Percentiles rank a stretch among this genome's conserved stretches.
Conservation (phyloP, 768 basidiomycete species). For the Dioszegia crocea region DNA sequence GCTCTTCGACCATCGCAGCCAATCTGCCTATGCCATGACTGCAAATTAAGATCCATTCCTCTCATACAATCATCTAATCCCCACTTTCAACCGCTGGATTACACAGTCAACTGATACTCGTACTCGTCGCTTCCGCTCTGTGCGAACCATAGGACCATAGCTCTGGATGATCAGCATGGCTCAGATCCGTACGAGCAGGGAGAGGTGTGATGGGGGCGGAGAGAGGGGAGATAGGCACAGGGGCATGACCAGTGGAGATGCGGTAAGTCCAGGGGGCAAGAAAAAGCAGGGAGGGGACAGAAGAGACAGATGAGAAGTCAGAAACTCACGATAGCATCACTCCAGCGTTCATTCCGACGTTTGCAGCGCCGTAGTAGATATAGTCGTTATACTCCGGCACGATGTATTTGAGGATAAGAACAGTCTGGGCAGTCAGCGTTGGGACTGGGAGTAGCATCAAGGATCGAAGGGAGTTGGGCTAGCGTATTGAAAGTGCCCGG, state of each 20-base stretch:
- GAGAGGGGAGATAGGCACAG: no score
- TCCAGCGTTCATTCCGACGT: constrained; percentile 86
- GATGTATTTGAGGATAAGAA: constrained; percentile 86
- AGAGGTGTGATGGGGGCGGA: no score
- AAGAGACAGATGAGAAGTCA: background rate
- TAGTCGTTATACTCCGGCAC: constrained; percentile 67
- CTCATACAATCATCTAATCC: background rate
- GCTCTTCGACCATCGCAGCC: no score
- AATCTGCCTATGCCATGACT: no score
- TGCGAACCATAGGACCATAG: constrained; percentile 85
- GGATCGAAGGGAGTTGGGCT: background rate
- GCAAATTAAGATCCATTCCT: background rate
- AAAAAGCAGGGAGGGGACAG: no score
- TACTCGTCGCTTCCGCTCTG: constrained; percentile 82
- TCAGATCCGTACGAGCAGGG: no score
- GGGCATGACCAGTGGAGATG: no score
- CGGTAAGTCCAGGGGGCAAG: no score
- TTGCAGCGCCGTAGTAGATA: constrained; percentile 87
- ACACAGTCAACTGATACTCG: constrained; percentile 83
- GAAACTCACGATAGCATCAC: constrained; percentile 51
- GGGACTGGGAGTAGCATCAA: background rate
- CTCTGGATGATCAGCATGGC: constrained; percentile 53
- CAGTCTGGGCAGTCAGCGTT: constrained; percentile 57
- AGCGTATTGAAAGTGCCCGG: background rate
- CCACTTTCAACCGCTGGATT: constrained; percentile 1